These are phyloP conservation scores for Monilinia laxa DNA, from an alignment of 2,329 filamentous ascomycete genomes.

Conservation along the genomic window DNA sequence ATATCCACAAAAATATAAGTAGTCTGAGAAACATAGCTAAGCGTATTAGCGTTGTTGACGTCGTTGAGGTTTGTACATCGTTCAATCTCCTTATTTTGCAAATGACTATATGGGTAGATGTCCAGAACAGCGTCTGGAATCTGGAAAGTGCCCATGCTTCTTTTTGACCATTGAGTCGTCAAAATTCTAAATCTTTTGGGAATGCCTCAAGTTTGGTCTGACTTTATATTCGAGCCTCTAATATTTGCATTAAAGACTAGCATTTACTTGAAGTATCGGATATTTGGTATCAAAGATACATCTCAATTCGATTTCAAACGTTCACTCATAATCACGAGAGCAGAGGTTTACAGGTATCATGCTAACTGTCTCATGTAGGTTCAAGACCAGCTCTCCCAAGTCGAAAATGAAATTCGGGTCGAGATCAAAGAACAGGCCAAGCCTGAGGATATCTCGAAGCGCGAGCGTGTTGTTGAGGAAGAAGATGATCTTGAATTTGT, in stretches of 20 bases:
- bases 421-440: neutral
- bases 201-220: too few relatives aligned
- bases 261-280: neutral
- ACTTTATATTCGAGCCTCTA: neutral
- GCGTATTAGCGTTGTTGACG: neutral
- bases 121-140: too few relatives aligned
- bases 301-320: too few relatives aligned
- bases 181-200: neutral
- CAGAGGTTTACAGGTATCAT: neutral
- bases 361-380: constrained; percentile 4
- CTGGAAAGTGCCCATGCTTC: neutral
- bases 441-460: constrained; percentile 8
- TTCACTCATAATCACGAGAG: neutral
- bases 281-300: too few relatives aligned
- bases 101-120: neutral
- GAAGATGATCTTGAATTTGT: constrained; percentile 20
- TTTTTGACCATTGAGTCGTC: neutral
- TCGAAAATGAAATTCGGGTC: neutral
- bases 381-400: neutral
- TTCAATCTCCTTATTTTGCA: neutral
- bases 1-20: constrained; percentile 9
- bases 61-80: constrained; percentile 13
- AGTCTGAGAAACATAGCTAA: constrained; percentile 16
- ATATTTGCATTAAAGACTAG: neutral
- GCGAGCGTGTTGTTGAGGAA: neutral